These are phyloP conservation scores for Aspergillus cavernicola DNA, from an alignment of 495 filamentous ascomycete genomes.

Conservation along the genomic window DNA sequence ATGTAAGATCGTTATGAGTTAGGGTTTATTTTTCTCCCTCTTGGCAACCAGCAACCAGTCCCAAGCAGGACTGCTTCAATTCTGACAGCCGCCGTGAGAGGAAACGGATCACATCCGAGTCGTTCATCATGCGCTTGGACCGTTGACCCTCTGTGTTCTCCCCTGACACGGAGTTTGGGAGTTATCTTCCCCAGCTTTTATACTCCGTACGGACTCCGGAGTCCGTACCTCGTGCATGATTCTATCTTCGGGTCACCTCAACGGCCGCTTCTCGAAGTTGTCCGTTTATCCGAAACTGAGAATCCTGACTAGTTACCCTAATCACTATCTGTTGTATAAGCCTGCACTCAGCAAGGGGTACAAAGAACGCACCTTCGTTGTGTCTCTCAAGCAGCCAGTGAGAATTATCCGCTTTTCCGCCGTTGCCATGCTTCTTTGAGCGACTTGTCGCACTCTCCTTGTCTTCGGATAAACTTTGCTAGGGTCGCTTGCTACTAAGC, in stretches of 20 bases:
- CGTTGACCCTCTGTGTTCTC: not conserved
- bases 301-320: not conserved
- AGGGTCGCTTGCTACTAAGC: too few relatives aligned
- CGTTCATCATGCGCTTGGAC: not conserved
- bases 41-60: too few relatives aligned
- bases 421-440: not conserved
- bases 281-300: not conserved
- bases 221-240: not conserved
- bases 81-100: not conserved
- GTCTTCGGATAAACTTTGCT: not conserved
- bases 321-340: not conserved
- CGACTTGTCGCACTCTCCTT: not conserved
- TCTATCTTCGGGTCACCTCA: not conserved
- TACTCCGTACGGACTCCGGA: not conserved
- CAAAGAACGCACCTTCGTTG: not conserved
- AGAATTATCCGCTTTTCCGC: not conserved
- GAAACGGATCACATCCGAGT: not conserved
- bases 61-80: not conserved
- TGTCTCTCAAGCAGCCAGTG: not conserved
- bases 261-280: not conserved
- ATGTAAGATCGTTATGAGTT: too few relatives aligned
- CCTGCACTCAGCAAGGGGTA: not conserved
- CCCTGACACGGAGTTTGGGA: not conserved
- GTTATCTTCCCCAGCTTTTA: not conserved
- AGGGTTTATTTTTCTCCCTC: too few relatives aligned